Evolutionary conservation across 1,284 basidiomycete species (phyloP).

Genomic region (Sphaerobolus stellatus): DNA sequence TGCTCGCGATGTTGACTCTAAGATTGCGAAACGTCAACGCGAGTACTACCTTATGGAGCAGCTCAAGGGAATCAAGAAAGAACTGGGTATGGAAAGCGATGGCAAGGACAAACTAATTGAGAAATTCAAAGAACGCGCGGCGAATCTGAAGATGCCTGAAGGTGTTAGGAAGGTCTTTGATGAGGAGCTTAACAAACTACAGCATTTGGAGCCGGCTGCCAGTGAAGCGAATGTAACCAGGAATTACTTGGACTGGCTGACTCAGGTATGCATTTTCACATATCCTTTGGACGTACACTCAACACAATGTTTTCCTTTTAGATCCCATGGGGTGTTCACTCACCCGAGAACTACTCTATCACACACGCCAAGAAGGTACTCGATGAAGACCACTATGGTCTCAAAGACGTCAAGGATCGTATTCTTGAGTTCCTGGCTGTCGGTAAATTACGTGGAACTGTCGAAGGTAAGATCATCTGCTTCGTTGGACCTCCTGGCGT

Average conservation of each 20-base stretch:
- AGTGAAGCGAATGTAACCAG: conserved; percentile 96
- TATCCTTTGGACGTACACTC: conserved; percentile 1
- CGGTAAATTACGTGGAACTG: conserved; percentile 92
- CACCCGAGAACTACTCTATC: conserved; percentile 92
- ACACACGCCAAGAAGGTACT: conserved; percentile 81
- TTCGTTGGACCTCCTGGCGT: conserved; percentile 97
- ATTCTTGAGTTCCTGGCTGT: conserved; percentile 99
- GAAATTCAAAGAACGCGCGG: conserved; percentile 92
- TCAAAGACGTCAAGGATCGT: conserved; percentile 94
- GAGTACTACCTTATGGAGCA: conserved; percentile 99
- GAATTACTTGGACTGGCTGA: conserved; percentile 96
- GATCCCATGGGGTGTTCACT: conserved; percentile 97
- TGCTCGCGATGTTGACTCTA: conserved; percentile 90
- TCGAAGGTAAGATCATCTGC: conserved; percentile 98
- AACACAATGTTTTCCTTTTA: conserved; percentile 26
- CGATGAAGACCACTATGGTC: conserved; percentile 95
- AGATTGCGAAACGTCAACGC: conserved; percentile 95
- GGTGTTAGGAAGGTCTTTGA: conserved; percentile 93
- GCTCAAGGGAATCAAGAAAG: conserved; percentile 98
- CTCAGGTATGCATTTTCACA: conserved; percentile 54
- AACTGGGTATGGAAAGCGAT: conserved; percentile 95
- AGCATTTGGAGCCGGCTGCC: conserved; percentile 88
- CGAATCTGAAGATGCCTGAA: conserved; percentile 89
- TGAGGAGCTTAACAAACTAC: conserved; percentile 92
- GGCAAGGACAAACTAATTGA: conserved; percentile 98